Base-by-base conservation (phyloP, 148 eudicot species). In the Rhododendron ovatum region DNA sequence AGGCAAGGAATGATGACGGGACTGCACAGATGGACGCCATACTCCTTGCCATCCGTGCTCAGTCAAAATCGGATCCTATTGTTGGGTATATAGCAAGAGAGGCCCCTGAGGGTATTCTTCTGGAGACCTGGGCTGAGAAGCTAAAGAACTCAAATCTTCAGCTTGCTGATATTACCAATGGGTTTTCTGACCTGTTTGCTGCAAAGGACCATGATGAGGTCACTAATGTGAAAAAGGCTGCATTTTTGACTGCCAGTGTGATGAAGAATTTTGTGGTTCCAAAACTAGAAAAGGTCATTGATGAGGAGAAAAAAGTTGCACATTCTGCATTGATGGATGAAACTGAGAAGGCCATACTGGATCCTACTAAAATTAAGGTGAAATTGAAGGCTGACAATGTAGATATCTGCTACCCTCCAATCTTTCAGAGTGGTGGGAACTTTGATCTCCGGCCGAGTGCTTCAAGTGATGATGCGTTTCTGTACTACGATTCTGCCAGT, bases 331-430 rank as follows among this genome's bases (percentile, higher is more conserved):
- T 97, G 82, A 95, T 94, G 99, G 95, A 97, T 80, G 98, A 94
- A 6, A 91, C 99, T 1, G 98, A 97, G 89, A 95, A 94, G 87
- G 92, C 90, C 3, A 86, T 95, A 75, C 80, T 91, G 45, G 96
- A 95, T 67, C 99, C 98, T 26, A 75, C 86, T 4, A 93, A 84
- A 83, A 85, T 94, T 33, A 93, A 93, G 84, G 95, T 93, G 73
- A 95, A 97, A 87, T 84, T 97, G 84, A 95, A 91, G 89, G 93
- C 98, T 13, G 95, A 93, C 35, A 93, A 94, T 85, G 96, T 97
- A 14, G 99, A 97, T 86, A 97, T 97, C 35, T 95, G 98, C 83
- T 97, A 97, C 83, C 99, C 98, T 86, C 99, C 99, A 0, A 93
- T 97, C 78, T 92, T 97, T 84, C 99, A 97, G 88, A 97, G 98